phyloP scores from a whole-genome alignment of 2,329 filamentous ascomycete genomes.

The Cytospora mali region DNA sequence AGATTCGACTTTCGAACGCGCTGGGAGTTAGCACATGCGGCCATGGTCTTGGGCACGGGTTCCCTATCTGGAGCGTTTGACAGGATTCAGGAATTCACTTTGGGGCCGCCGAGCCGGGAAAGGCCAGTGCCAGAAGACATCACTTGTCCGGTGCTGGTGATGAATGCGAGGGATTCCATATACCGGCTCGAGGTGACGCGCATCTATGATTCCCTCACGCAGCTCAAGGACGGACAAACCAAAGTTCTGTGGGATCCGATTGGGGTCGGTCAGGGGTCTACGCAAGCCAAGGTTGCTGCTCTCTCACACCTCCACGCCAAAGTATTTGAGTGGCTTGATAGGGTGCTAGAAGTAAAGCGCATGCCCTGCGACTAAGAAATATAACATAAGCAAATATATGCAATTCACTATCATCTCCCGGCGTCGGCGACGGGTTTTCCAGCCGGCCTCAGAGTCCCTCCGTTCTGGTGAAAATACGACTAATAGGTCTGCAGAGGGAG shows the following conservation, averaged over 20 bases:
- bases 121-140: constrained; percentile 1
- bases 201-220: constrained; percentile 1
- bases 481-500: constrained; percentile 2
- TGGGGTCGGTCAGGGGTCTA: constrained; percentile 5
- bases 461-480: too few species aligned
- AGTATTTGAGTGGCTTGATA: constrained; percentile 6
- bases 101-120: too few species aligned
- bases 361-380: too few species aligned
- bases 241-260: constrained; percentile 5
- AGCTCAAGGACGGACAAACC: constrained; percentile 4
- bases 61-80: too few species aligned
- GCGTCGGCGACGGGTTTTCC: too few species aligned
- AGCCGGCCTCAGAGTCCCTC: too few species aligned
- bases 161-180: background rate
- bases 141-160: constrained; percentile 5
- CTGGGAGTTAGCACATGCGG: too few species aligned
- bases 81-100: too few species aligned
- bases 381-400: too few species aligned
- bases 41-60: too few species aligned
- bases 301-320: constrained; percentile 7
- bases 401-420: too few species aligned
- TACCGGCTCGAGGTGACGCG: constrained; percentile 1
- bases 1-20: too few species aligned
- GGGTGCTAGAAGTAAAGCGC: background rate
- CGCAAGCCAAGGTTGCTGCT: constrained; percentile 8